A percentile compares a stretch with the other conserved stretches of the same genome.
Evolutionary conservation across 1,284 basidiomycete species (phyloP).

Genomic region (Singerocomus inundabilis): DNA sequence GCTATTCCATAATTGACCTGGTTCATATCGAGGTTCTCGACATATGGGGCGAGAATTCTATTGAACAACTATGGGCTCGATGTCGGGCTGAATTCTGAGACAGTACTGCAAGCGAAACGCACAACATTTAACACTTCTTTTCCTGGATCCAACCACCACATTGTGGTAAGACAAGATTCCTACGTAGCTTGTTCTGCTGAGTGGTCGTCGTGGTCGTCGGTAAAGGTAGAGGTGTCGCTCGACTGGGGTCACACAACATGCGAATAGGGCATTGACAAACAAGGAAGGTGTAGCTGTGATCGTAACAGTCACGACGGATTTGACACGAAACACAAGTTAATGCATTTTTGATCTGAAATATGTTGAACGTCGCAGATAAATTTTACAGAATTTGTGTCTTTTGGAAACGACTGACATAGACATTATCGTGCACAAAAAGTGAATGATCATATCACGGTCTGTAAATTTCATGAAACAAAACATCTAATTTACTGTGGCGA

Average conservation of each 20-base stretch:
- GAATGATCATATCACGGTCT: too few relatives aligned
- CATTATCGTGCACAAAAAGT: too few relatives aligned
- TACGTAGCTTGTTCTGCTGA: background rate
- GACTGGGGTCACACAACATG: conserved; percentile 1
- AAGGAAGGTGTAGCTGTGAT: conserved; percentile 14
- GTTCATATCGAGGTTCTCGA: conserved; percentile 94
- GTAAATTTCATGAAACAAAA: too few relatives aligned
- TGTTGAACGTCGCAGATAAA: too few relatives aligned
- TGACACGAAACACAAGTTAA: too few relatives aligned
- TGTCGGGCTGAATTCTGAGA: background rate
- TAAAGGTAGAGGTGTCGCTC: background rate
- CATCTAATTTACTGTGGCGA: too few relatives aligned
- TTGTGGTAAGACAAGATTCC: conserved; percentile 32
- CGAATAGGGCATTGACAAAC: conserved; percentile 35
- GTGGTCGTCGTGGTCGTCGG: background rate
- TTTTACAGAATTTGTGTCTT: too few relatives aligned
- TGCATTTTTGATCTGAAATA: too few relatives aligned
- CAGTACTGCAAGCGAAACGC: conserved; percentile 17
- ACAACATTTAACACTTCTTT: conserved; percentile 79
- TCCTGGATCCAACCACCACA: conserved; percentile 81
- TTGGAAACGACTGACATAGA: too few relatives aligned
- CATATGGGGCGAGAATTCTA: conserved; percentile 91
- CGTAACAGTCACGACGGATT: too few relatives aligned
- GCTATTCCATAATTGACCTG: conserved; percentile 95
- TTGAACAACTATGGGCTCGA: conserved; percentile 69